A percentile compares a stretch with the other conserved stretches of the same genome.
Conservation (phyloP, 1,139 yeast genomes). For the Kodamaea sp. region DNA sequence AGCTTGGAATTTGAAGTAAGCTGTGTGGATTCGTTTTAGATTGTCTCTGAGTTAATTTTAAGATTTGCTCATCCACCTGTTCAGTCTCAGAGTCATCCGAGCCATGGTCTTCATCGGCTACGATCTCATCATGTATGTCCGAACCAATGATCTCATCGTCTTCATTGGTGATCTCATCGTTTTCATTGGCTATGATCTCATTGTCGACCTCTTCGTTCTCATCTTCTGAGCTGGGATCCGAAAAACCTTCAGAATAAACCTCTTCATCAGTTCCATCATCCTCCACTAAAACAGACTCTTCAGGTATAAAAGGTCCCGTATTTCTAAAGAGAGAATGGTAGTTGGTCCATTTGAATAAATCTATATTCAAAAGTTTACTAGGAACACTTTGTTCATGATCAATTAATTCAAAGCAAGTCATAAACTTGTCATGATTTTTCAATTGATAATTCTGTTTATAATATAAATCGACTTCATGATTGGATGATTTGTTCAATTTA, state of each 20-base stretch:
- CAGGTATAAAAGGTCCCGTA: not conserved
- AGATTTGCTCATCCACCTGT: no score
- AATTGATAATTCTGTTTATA: constrained; percentile 11
- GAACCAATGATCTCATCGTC: no score
- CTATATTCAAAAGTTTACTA: constrained; percentile 14
- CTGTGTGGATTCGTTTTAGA: not conserved
- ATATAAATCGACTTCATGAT: constrained; percentile 14
- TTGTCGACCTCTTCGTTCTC: no score
- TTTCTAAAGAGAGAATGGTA: constrained; percentile 12
- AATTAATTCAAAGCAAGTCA: constrained; percentile 30
- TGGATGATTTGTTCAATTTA: constrained; percentile 20
- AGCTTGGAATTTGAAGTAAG: constrained; percentile 15
- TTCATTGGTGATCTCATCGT: no score
- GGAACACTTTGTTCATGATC: constrained; percentile 11
- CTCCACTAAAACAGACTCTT: not conserved
- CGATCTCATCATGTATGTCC: no score
- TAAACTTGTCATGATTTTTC: constrained; percentile 11
- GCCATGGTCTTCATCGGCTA: no score
- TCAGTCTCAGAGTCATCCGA: no score
- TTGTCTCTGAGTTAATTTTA: constrained; percentile 1
- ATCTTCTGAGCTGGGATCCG: no score
- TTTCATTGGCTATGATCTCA: no score
- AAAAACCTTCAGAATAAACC: no score
- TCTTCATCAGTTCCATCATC: no score
- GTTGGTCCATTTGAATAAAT: constrained; percentile 21